Evolutionary conservation across 129 eudicot genomes (phyloP).

Genomic region (Saussurea involucrata): DNA sequence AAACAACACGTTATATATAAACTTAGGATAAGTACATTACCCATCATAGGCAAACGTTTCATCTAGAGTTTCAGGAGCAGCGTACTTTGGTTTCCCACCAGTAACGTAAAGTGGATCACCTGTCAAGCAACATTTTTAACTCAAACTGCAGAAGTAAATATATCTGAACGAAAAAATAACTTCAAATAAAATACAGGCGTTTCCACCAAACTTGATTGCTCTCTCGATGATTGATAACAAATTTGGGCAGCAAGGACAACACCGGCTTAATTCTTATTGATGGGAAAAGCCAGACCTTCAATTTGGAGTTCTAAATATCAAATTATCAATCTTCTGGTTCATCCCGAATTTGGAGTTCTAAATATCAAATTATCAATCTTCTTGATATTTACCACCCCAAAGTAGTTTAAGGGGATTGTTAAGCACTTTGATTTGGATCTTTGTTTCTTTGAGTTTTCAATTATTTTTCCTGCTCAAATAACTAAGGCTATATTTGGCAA

Average conservation of each 20-base stretch:
- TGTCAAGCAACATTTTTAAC: constrained; percentile 24
- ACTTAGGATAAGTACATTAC: constrained; percentile 31
- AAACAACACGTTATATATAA: background rate
- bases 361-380: too few relatives aligned
- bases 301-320: background rate
- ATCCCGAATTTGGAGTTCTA: too few relatives aligned
- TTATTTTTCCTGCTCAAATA: too few relatives aligned
- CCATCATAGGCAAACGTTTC: constrained; percentile 85
- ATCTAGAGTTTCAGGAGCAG: constrained; percentile 43
- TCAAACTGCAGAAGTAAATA: background rate
- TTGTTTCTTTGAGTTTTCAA: too few relatives aligned
- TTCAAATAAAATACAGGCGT: too few relatives aligned
- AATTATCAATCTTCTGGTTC: too few relatives aligned
- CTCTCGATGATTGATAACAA: too few relatives aligned
- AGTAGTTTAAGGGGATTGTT: background rate
- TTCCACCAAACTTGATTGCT: too few relatives aligned
- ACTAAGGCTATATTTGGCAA: too few relatives aligned
- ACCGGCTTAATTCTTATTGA: too few relatives aligned
- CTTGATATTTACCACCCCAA: background rate
- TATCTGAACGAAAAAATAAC: too few relatives aligned
- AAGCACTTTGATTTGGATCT: background rate
- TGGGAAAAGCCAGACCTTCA: background rate
- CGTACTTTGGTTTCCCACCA: constrained; percentile 76
- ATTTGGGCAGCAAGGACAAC: too few relatives aligned
- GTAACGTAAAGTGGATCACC: constrained; percentile 83